Evolutionary conservation across 768 basidiomycete species (phyloP).

Genomic region (Pleurotus citrinopileatus): DNA sequence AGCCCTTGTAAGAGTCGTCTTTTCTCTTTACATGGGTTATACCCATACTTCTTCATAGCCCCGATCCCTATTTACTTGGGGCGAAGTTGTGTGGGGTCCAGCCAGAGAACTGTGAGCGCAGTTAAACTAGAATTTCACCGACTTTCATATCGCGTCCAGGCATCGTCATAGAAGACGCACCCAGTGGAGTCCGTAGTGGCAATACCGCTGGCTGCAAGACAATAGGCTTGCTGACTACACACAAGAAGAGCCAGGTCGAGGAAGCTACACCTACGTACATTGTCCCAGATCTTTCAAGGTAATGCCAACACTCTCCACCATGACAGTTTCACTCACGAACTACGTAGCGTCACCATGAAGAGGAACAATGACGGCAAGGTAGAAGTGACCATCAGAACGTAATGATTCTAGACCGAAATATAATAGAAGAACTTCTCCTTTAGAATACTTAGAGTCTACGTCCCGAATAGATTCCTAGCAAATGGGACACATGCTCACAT

Average conservation of each 20-base stretch:
- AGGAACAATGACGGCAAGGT: slow-evolving; percentile 35
- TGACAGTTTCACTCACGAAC: background rate
- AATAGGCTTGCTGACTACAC: slow-evolving; percentile 80
- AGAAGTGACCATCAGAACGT: slow-evolving; percentile 39
- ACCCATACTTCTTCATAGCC: slow-evolving; percentile 41
- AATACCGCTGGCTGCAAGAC: slow-evolving; percentile 81
- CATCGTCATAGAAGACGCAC: slow-evolving; percentile 91
- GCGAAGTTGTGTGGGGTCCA: slow-evolving; percentile 67
- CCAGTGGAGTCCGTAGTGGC: slow-evolving; percentile 79
- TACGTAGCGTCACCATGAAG: slow-evolving; percentile 29
- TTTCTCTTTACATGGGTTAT: background rate
- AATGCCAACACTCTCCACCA: slow-evolving; percentile 7
- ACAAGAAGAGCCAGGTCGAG: slow-evolving; percentile 65
- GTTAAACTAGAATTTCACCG: slow-evolving; percentile 7
- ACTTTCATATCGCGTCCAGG: slow-evolving; percentile 34
- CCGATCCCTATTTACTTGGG: slow-evolving; percentile 90
- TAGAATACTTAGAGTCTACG: background rate
- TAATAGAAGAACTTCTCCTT: background rate
- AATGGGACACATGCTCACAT: background rate
- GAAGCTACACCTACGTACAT: slow-evolving; percentile 64
- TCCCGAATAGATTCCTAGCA: too few relatives aligned
- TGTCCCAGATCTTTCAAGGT: slow-evolving; percentile 72
- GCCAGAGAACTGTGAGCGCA: slow-evolving; percentile 53
- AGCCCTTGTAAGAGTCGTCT: slow-evolving; percentile 53
- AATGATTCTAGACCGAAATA: slow-evolving; percentile 17